Evolutionary conservation across 345 rosid genomes (phyloP).

Genomic region (Melaleuca alternifolia): DNA sequence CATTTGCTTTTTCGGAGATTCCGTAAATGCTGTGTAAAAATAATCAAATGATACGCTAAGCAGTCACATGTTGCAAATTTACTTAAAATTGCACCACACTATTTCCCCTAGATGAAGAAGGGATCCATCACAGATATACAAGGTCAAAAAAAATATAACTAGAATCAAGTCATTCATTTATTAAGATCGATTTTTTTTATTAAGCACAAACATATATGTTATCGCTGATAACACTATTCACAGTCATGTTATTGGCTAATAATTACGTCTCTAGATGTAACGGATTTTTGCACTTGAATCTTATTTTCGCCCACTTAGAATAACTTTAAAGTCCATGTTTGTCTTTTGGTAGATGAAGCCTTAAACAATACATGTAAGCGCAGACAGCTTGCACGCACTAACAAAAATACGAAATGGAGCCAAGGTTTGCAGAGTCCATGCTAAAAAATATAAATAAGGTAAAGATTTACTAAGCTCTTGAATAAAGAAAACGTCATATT

Average conservation of each 20-base stretch:
- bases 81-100: too few relatives aligned
- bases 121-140: too few relatives aligned
- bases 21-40: not conserved
- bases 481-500: not conserved
- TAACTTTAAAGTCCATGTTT: not conserved
- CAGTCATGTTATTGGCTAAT: not conserved
- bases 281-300: not conserved
- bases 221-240: too few relatives aligned
- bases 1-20: not conserved
- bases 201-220: too few relatives aligned
- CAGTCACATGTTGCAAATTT: too few relatives aligned
- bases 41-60: not conserved
- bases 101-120: too few relatives aligned
- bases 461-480: not conserved
- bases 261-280: too few relatives aligned
- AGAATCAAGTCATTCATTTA: not conserved
- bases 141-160: too few relatives aligned
- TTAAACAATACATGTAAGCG: rapidly evolving
- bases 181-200: rapidly evolving
- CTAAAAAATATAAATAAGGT: not conserved
- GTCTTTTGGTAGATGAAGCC: not conserved
- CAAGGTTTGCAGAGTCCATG: not conserved
- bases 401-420: not conserved
- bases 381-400: rapidly evolving
- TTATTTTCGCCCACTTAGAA: not conserved